Conservation (phyloP, 805 yeast genomes). For the Teunomyces lycoperdinae region DNA sequence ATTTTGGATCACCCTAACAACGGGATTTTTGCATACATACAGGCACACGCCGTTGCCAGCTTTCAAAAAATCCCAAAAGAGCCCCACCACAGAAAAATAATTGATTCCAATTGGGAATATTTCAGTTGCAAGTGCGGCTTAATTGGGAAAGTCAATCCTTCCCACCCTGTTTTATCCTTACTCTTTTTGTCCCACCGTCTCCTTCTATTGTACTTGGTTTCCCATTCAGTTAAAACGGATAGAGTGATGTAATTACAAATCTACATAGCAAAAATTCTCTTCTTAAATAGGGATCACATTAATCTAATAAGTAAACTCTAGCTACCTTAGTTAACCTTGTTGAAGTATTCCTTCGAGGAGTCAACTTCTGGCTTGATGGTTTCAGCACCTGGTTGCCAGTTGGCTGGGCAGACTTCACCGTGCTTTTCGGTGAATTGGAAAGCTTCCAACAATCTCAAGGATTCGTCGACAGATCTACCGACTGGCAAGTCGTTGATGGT, state of each 20-base stretch:
- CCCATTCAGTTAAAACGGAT: neutral
- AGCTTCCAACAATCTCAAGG: slow-evolving; percentile 95
- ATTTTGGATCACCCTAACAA: no score
- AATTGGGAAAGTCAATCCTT: neutral
- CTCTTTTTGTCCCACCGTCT: neutral
- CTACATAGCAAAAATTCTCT: neutral
- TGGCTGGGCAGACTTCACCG: slow-evolving; percentile 99
- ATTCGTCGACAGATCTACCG: slow-evolving; percentile 98
- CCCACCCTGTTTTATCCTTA: neutral
- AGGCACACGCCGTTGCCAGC: no score
- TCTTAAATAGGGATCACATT: neutral
- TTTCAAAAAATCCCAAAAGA: no score
- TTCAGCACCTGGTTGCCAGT: slow-evolving; percentile 90
- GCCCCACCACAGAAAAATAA: no score
- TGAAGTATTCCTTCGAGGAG: slow-evolving; percentile 85
- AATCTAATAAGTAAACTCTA: neutral
- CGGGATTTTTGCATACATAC: no score
- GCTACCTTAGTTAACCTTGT: slow-evolving; percentile 49
- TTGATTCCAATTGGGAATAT: no score
- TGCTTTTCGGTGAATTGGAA: slow-evolving; percentile 99
- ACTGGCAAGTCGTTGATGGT: slow-evolving; percentile 99
- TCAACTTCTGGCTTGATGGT: slow-evolving; percentile 88
- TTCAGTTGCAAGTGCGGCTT: neutral
- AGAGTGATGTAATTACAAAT: neutral
- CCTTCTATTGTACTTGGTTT: neutral